These are phyloP conservation scores for Pseudoperonospora humuli DNA, from an alignment of 352 stramenopile species.

Conservation along the genomic window DNA sequence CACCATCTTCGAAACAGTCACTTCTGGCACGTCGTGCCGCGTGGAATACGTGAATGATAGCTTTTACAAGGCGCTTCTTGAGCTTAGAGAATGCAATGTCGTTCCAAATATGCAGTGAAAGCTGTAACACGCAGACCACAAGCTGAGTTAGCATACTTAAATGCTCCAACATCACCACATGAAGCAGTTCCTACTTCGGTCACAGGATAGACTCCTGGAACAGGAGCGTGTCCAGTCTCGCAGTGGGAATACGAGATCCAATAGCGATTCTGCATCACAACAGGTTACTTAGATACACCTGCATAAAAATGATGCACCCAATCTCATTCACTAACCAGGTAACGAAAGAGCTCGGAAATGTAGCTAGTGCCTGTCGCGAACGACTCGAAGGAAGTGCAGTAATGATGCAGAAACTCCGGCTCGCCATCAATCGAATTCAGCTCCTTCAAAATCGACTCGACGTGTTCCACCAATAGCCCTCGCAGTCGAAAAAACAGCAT, in stretches of 20 bases:
- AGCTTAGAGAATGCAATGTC: conserved; percentile 67
- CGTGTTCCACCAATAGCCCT: conserved; percentile 56
- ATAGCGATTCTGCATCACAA: conserved; percentile 56
- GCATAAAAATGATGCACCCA: not conserved
- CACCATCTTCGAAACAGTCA: conserved; percentile 66
- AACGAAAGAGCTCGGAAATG: conserved; percentile 79
- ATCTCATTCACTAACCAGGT: conserved; percentile 33
- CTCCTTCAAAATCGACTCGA: conserved; percentile 56
- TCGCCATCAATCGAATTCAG: conserved; percentile 54
- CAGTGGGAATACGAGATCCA: conserved; percentile 86
- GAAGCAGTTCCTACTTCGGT: conserved; percentile 42
- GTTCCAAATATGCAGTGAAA: conserved; percentile 80
- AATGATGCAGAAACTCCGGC: conserved; percentile 54
- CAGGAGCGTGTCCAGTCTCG: conserved; percentile 71
- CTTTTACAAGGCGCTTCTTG: conserved; percentile 57
- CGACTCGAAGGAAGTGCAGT: conserved; percentile 59
- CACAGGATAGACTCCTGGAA: conserved; percentile 76
- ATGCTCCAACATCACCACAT: not conserved
- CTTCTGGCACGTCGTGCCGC: conserved; percentile 36
- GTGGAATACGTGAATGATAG: conserved; percentile 64
- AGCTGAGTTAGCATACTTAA: not conserved
- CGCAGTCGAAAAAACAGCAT: conserved; percentile 77
- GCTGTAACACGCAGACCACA: conserved; percentile 23
- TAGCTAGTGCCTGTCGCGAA: conserved; percentile 71
- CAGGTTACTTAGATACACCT: not conserved